Percentiles rank a stretch among this genome's conserved stretches.
These are phyloP conservation scores for Backusella morwellensis DNA, from an alignment of 192 early-diverging fungal species.

Conservation along the genomic window DNA sequence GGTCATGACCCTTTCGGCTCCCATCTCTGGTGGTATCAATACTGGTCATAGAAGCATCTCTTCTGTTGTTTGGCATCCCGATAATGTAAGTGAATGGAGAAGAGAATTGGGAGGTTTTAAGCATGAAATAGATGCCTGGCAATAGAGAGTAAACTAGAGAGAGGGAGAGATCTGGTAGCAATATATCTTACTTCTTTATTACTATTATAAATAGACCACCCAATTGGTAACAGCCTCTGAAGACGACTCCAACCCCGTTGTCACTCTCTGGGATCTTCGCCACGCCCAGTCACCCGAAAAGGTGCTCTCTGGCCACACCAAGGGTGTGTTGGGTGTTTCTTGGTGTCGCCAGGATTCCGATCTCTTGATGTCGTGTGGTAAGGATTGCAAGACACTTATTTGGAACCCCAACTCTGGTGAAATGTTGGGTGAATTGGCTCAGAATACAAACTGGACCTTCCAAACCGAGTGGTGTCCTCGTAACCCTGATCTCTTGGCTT, in stretches of 20 bases:
- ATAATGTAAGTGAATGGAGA: constrained; percentile 48
- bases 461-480: constrained; percentile 94
- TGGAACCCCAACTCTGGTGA: constrained; percentile 88
- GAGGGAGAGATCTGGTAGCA: no score
- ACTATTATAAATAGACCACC: constrained; percentile 59
- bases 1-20: constrained; percentile 66
- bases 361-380: constrained; percentile 89
- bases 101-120: no score
- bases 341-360: constrained; percentile 97
- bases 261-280: constrained; percentile 94
- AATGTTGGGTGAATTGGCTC: constrained; percentile 87
- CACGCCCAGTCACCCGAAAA: constrained; percentile 92
- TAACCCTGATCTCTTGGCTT: constrained; percentile 89
- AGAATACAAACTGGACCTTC: constrained; percentile 90
- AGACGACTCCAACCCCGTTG: constrained; percentile 86
- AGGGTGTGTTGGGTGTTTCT: constrained; percentile 88
- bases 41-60: constrained; percentile 75
- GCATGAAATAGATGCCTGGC: no score
- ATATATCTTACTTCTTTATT: not conserved
- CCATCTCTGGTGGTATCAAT: constrained; percentile 43
- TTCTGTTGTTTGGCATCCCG: constrained; percentile 89
- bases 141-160: no score
- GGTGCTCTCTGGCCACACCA: constrained; percentile 81
- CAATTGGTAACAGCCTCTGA: constrained; percentile 92
- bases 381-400: constrained; percentile 92